Evolutionary conservation across 116 monocot species (phyloP), one percentile per base, ranked within the genome.

Genomic region (Iris pallida): DNA sequence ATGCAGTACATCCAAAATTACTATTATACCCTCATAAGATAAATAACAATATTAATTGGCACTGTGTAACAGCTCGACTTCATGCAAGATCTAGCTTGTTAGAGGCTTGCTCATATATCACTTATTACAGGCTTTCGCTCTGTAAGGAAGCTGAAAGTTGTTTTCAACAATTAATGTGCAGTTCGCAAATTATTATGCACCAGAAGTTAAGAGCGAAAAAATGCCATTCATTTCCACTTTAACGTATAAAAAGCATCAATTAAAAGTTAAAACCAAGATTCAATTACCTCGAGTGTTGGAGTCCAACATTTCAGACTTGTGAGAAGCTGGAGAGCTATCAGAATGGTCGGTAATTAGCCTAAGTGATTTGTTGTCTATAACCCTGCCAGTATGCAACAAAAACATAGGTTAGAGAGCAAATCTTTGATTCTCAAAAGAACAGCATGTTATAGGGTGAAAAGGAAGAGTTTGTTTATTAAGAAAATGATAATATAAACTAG

Each of bases 351-450:
- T 87, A 66, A 96, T 96, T 52, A 96, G 68, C 73, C 81, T 82
- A 49, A 96, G 63, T 6, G 91, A 83, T 70, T 85, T 92, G 81
- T 87, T 96, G 63, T 96, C 96, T 77, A 96, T 96, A 63, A 96
- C 76, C 74, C 96, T 95, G 84, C 30, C 17, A 73, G 9, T 55
- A 30, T 45, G 55, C 57, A 81, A 57, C 9, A 71, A 42, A 47
- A 68, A 81, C 5, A 19, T 65, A 65, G 7, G 53, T 68, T 13
- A 45, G 62, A 20, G 53, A 1, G 16, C 7, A 51, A 63, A 47
- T 45, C 9, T 16, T 14, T 2, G 14, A 61, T 44, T n/a, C 44
- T 5, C 1, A 4, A 44, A 61, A 9, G 5, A 12, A 61, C 6
- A 44, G 61, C 10, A 16, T 45, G 5, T 16, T 61, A 8, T 16